Conservation (phyloP, 2,329 filamentous ascomycete genomes). For the Xylogone sp. region DNA sequence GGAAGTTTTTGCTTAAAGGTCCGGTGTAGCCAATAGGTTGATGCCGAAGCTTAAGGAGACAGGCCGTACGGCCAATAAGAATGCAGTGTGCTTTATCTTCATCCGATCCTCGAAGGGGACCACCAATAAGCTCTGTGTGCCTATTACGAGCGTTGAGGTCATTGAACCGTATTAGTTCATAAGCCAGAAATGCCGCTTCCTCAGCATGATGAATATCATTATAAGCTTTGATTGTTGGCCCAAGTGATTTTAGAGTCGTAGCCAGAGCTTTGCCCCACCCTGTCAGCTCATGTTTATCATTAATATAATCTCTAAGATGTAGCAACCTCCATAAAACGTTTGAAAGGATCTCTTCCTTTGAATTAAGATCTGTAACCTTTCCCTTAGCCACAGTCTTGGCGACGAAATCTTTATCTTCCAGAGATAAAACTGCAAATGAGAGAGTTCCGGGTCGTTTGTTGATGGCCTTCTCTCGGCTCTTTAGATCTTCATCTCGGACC, state of each 20-base stretch:
- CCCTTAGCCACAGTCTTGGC: constrained; percentile 59
- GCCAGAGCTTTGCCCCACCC: constrained; percentile 78
- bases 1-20: constrained; percentile 82
- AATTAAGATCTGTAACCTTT: constrained; percentile 38
- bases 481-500: constrained; percentile 54
- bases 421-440: constrained; percentile 59
- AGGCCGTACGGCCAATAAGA: constrained; percentile 82
- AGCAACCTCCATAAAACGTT: constrained; percentile 87
- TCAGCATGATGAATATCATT: constrained; percentile 52
- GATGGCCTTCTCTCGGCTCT: constrained; percentile 39
- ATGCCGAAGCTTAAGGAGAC: constrained; percentile 77
- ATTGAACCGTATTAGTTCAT: constrained; percentile 78
- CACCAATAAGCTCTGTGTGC: constrained; percentile 50
- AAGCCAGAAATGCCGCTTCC: constrained; percentile 76
- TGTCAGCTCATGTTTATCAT: constrained; percentile 75
- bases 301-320: constrained; percentile 81
- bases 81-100: constrained; percentile 76
- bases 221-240: constrained; percentile 42
- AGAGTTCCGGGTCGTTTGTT: constrained; percentile 40
- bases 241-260: constrained; percentile 60
- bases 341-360: constrained; percentile 65
- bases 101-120: constrained; percentile 54
- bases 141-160: constrained; percentile 68
- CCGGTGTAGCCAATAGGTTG: constrained; percentile 88
- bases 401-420: constrained; percentile 67